Percentiles rank a stretch among this genome's conserved stretches.
phyloP scores from a whole-genome alignment of 2,329 filamentous ascomycete species.

The Scedosporium boydii region DNA sequence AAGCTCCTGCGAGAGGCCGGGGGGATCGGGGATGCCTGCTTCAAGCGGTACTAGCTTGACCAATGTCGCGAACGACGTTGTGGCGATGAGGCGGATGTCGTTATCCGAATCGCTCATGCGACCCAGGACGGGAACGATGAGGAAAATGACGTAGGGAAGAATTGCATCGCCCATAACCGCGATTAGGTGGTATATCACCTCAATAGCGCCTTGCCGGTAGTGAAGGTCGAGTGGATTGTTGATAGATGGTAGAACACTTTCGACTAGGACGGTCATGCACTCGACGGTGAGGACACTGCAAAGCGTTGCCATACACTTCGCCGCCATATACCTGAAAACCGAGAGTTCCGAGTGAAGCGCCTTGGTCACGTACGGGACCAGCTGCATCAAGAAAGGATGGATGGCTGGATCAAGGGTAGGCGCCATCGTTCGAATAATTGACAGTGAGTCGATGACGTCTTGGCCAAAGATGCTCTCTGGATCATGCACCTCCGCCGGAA shows the following conservation, averaged over 20 bases:
- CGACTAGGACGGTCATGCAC: constrained; percentile 91
- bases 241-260: constrained; percentile 85
- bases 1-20: constrained; percentile 79
- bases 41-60: constrained; percentile 96
- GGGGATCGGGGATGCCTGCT: constrained; percentile 93
- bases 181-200: constrained; percentile 93
- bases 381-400: constrained; percentile 68
- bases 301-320: constrained; percentile 93
- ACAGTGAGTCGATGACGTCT: constrained; percentile 88
- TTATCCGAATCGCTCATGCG: constrained; percentile 98
- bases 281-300: constrained; percentile 94
- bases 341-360: constrained; percentile 82
- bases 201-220: constrained; percentile 85
- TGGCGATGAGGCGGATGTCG: constrained; percentile 86
- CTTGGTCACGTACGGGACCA: constrained; percentile 79
- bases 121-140: constrained; percentile 92
- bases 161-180: constrained; percentile 97
- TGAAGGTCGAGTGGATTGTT: constrained; percentile 82
- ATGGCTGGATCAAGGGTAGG: constrained; percentile 74
- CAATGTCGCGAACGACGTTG: constrained; percentile 91
- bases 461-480: constrained; percentile 72
- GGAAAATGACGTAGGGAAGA: constrained; percentile 94
- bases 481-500: constrained; percentile 66
- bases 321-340: constrained; percentile 91
- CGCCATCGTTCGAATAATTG: constrained; percentile 82